Evolutionary conservation across 2,329 filamentous ascomycete species (phyloP), one percentile per base, ranked within the genome.

Genomic region (Trichoderma polysporum): DNA sequence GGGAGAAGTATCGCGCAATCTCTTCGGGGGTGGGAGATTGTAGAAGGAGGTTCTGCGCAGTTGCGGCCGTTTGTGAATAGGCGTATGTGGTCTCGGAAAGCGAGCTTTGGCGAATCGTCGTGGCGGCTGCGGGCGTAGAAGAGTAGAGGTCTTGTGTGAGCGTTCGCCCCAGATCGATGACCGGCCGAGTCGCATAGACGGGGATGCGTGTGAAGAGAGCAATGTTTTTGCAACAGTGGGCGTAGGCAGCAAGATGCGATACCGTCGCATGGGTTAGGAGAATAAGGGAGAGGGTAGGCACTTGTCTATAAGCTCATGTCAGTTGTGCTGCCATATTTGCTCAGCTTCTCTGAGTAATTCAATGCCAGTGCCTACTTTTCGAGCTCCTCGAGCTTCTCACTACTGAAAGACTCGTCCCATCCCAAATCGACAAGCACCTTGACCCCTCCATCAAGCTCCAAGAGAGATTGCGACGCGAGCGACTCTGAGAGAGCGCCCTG

Each of bases 191-290:
- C 66, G 95, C 95, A 80, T 97, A 99, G 67, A 97, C 89, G 47
- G 95, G 95, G 69, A 99, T 93, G 75, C 93, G 90, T 10, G 90
- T 91, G 80, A 99, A 99, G 54, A 92, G 85, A 53, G 95, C 93
- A 70, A 98, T 91, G 78, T 97, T 90, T 79, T 97, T 97, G 88
- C 95, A 98, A 82, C 94, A 97, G 78, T 98, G 94, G 50, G 92
- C 94, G 77, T 92, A 97, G 68, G 95, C 95, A 71, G 92, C 94
- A 66, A 99, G 86, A 80, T 99, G 95, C 60, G 92, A 89, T 60
- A 92, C 87, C 0, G 94, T 99, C 69, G 95, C 92, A 78, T 99
- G 95, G 1, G 95, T 99, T 71, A 99, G 86, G 47, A 99, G 91
- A 74, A 99, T 90, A 72, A 99, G 85, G 3, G 95, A 98, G 50